Evolutionary conservation across 805 yeast genomes (phyloP), one percentile per base, ranked within the genome.

Genomic region (Candida sphagnicola): DNA sequence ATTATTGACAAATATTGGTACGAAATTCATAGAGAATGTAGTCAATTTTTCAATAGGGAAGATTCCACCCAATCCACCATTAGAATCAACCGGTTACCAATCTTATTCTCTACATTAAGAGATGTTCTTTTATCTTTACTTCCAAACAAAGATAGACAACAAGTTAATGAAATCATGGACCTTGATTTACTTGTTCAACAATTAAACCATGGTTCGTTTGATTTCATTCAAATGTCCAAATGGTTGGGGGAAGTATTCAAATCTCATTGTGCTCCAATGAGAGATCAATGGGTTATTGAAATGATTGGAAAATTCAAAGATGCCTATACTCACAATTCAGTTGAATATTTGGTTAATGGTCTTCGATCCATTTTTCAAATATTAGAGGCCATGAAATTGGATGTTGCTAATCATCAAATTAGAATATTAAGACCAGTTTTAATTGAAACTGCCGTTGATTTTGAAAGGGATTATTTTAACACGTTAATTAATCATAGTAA

Each of bases 181-280:
- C 71, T 84, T 12, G 90, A 84, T 40, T 63, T 88, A 33, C 67
- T 85, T 28, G 68, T 83, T 34, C 95, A 88, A 62, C 95, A 88
- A 57, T 57, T 89, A 37, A 61, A 75, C 29, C 79, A 77, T 46
- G 79, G 83, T 16, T 76, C 85, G n/a, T 75, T 85, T 50, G 85
- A 83, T 57, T 85, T 85, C 63, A 75, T 78, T 14, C 72, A 75
- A 26, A 72, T 88, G 50, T 75, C 90, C 2, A 70, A 71, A 40
- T 85, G 95, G 91, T 70, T 90, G 30, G 78, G 87, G 2, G 69
- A 74, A 23, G 77, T 88, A 23, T 82, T 91, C 62, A 87, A 89
- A 62, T 78, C 82, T 37, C 96, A 87, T 57, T 89, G 96, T 63
- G 96, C 96, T 5, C 97, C 97, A 45, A 88, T 88, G 95, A 76